Evolutionary conservation across 73 alveolate species (phyloP), one percentile per base, ranked within the genome.

Genomic region (Paramecium primaurelia): DNA sequence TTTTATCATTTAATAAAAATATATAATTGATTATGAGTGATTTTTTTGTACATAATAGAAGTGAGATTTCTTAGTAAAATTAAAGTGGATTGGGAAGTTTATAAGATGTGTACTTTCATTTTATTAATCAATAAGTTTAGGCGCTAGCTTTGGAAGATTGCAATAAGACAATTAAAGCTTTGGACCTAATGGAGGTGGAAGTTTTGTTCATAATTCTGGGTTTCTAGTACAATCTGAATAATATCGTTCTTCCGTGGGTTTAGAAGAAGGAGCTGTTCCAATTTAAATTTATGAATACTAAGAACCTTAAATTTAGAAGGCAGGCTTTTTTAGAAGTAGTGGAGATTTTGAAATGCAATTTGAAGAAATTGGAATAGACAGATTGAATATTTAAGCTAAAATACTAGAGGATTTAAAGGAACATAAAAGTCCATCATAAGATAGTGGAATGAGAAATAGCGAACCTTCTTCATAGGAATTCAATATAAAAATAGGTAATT

Each of bases 271-370:
- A 22, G 47, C 25, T 28, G 84, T 34, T 11, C 88, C 88, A 37
- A 34, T 75, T 22, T 75, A 75, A 45, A 26, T 68, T 68, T 40
- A 36, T 16, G 88, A 75, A 37, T 75, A 75, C 49, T 34, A 30
- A 37, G 88, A 75, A 20, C 88, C 88, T 34, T 34, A 75, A 34
- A 68, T 68, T 37, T 18, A 75, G 68, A 75, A 75, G 40, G 69
- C 60, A 75, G 42, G 42, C 11, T 40, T 75, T 30, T 75, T n/a
- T 75, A 75, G 88, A 14, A 37, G 68, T 37, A 37, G 68, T 37
- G 88, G 88, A 4, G 88, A 75, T 75, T 75, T 75, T 37, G 88
- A 75, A 40, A 75, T 75, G 88, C 68, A 75, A 8, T 75, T 75
- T 38, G 88, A 75, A 45, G 88, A 75, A 26, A 37, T 75, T 34